Evolutionary conservation across 768 basidiomycete genomes (phyloP), one percentile per base, ranked within the genome.

Genomic region (Candolleomyces aberdarensis): DNA sequence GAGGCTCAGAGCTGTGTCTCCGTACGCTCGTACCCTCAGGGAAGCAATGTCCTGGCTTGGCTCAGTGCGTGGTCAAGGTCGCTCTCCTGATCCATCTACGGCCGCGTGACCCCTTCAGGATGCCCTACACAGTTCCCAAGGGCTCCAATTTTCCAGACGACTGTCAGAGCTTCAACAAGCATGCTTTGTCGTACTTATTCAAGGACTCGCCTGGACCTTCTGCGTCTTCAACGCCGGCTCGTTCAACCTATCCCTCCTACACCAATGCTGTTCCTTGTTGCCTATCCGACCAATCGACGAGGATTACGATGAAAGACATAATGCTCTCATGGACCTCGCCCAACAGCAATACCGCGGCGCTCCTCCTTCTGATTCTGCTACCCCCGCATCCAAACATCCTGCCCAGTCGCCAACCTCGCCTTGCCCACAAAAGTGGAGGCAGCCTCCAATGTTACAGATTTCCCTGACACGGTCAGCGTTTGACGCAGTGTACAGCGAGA

Each of bases 251-350:
- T 64, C 89, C 88, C 2, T 90, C 87, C 32, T 89, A 90, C 1
- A 90, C 84, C 1, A 84, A 80, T 60, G 82, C 79, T 19, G 80
- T 81, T 6, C 82, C 85, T 56, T 74, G 83, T 43, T 82, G 85
- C 86, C 88, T 7, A 78, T 85, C 10, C 82, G 95, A 8, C 75
- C 84, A 1, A 82, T 96, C 17, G 94, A 97, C 67, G 95, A 98
- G 66, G 91, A 97, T 66, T 97, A 97, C 66, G 95, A 98, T 66
- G 80, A 79, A 26, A 91, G 89, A 22, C 90, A 92, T 4, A 93
- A 94, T 65, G 85, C 91, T 0, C 76, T 97, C 39, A 91, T 97
- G 73, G 85, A 82, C 2, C 79, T 97, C 11, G 58, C 66, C 50
- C 59, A 60, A 74, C 88, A 66, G 64, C 71, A 29, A 20, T 77